phyloP scores from a whole-genome alignment of 768 basidiomycete species.

The Suillus ampliporus region DNA sequence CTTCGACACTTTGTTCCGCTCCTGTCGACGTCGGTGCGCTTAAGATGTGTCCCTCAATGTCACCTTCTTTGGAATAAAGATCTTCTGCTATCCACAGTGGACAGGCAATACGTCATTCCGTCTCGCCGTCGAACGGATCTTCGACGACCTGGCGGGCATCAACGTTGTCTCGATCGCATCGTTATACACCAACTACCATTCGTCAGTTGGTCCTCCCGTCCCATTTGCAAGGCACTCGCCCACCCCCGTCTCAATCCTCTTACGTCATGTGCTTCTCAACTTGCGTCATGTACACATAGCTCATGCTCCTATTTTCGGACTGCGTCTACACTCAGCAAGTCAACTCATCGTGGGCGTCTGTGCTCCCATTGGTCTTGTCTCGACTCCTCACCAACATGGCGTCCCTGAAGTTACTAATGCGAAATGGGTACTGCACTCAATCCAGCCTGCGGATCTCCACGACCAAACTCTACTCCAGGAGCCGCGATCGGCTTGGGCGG shows the following conservation, averaged over 20 bases:
- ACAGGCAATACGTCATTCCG: background rate
- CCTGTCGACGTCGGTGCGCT: background rate
- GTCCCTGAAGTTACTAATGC: background rate
- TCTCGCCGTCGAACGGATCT: background rate
- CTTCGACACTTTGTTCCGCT: background rate
- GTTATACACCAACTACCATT: too few species aligned
- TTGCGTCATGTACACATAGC: background rate
- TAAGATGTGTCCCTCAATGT: background rate
- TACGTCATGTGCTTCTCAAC: background rate
- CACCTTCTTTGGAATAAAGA: background rate
- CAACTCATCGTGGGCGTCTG: background rate
- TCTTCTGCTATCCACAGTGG: background rate
- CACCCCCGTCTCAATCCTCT: background rate
- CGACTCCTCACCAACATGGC: background rate
- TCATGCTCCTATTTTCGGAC: slow-evolving; percentile 3
- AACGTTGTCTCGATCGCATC: background rate
- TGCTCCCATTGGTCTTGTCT: background rate
- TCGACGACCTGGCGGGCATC: background rate
- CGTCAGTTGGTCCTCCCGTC: background rate
- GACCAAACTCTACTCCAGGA: background rate
- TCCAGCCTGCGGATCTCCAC: slow-evolving; percentile 3
- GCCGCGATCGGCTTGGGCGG: background rate
- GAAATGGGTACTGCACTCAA: background rate
- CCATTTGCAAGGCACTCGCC: background rate
- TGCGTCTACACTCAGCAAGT: background rate